Evolutionary conservation across 352 stramenopile genomes (phyloP).

Genomic region (Phytophthora capsici): DNA sequence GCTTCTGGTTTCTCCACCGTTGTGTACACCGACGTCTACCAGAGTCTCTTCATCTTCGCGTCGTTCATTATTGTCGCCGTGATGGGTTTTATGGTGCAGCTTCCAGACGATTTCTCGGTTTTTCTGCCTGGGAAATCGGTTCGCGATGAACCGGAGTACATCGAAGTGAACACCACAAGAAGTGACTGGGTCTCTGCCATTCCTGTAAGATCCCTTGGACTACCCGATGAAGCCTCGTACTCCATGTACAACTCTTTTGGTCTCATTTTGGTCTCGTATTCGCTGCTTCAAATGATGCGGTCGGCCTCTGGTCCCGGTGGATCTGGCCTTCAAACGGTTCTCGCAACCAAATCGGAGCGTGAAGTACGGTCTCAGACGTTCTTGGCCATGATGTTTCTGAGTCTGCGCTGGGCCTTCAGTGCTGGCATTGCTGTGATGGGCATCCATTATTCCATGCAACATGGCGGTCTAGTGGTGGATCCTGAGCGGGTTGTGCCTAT

Average conservation of each 20-base stretch:
- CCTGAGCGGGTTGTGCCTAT: slow-evolving; percentile 76
- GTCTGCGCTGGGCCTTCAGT: slow-evolving; percentile 80
- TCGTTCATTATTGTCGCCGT: slow-evolving; percentile 71
- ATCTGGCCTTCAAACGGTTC: slow-evolving; percentile 70
- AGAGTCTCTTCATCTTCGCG: slow-evolving; percentile 83
- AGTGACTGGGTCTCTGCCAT: slow-evolving; percentile 58
- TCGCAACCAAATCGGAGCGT: slow-evolving; percentile 82
- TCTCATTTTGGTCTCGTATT: slow-evolving; percentile 62
- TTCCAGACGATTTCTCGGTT: slow-evolving; percentile 63
- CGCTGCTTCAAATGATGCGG: slow-evolving; percentile 70
- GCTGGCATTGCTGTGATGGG: slow-evolving; percentile 72
- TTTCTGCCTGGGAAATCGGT: slow-evolving; percentile 59
- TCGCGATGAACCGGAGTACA: slow-evolving; percentile 42
- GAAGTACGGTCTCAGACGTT: slow-evolving; percentile 83
- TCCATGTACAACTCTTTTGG: slow-evolving; percentile 82
- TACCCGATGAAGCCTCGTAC: slow-evolving; percentile 60
- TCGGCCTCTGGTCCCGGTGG: slow-evolving; percentile 73
- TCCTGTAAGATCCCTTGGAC: slow-evolving; percentile 36
- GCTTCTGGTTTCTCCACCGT: slow-evolving; percentile 75
- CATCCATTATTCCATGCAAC: slow-evolving; percentile 68
- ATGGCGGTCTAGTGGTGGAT: slow-evolving; percentile 56
- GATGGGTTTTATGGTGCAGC: slow-evolving; percentile 61
- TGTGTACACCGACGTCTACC: slow-evolving; percentile 86
- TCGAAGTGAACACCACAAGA: slow-evolving; percentile 58
- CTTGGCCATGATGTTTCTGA: slow-evolving; percentile 74